Conservation (phyloP, 1,284 basidiomycete genomes). For the Omphalotus olearius region DNA sequence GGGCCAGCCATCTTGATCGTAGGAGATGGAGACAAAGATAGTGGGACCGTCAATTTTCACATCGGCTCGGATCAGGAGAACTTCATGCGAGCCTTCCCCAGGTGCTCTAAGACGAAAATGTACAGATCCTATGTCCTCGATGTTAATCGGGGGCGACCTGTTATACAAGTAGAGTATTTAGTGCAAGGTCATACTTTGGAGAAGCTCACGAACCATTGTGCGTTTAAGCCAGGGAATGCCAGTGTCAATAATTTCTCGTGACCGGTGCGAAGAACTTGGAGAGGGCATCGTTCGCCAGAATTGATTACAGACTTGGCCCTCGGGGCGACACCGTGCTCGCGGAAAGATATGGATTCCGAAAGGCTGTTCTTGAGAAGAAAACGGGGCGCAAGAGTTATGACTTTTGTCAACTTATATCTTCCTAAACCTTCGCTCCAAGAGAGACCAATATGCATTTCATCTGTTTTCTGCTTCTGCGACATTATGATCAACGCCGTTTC, state of each 20-base stretch:
- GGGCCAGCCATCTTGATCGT: slow-evolving; percentile 80
- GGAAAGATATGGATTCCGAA: slow-evolving; percentile 66
- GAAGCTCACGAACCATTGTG: slow-evolving; percentile 65
- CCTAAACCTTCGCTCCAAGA: slow-evolving; percentile 93
- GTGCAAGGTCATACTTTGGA: not conserved
- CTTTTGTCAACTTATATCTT: slow-evolving; percentile 95
- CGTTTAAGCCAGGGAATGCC: slow-evolving; percentile 81
- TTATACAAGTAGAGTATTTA: slow-evolving; percentile 9
- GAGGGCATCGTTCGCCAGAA: slow-evolving; percentile 66
- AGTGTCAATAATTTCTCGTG: slow-evolving; percentile 76
- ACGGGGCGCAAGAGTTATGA: slow-evolving; percentile 88
- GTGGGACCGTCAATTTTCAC: slow-evolving; percentile 84
- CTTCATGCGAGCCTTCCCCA: slow-evolving; percentile 33
- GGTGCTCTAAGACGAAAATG: slow-evolving; percentile 65
- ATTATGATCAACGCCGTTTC: slow-evolving; percentile 83
- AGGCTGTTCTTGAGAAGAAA: slow-evolving; percentile 90
- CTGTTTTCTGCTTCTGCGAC: slow-evolving; percentile 62
- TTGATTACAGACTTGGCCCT: slow-evolving; percentile 65
- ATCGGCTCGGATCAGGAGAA: slow-evolving; percentile 77
- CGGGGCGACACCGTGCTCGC: slow-evolving; percentile 79
- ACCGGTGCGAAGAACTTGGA: slow-evolving; percentile 68
- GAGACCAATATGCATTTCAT: slow-evolving; percentile 84
- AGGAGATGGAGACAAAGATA: slow-evolving; percentile 79
- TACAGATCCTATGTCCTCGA: slow-evolving; percentile 87
- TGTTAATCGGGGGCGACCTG: slow-evolving; percentile 91